Conservation (phyloP, 139 green algal genomes). For the Haematococcus lacustris region DNA sequence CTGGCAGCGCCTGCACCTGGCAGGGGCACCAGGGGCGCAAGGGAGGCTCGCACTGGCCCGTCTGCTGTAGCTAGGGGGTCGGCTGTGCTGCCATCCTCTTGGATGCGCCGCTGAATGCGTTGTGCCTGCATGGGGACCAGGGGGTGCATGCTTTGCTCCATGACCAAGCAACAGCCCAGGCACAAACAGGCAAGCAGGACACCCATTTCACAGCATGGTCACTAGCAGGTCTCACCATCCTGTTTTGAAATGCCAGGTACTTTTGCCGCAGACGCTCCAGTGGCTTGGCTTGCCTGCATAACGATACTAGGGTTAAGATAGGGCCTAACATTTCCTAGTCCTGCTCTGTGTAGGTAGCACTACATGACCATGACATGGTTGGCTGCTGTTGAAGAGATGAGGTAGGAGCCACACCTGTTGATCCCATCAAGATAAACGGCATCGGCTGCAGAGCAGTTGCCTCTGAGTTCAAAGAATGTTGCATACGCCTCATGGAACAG, state of each 20-base stretch:
- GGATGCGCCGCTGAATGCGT: conserved; percentile 57
- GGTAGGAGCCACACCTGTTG: conserved; percentile 25
- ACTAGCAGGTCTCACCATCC: conserved; percentile 85
- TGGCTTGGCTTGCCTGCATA: conserved; percentile 47
- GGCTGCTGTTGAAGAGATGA: too few relatives aligned
- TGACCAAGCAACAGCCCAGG: too few relatives aligned
- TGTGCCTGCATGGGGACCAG: conserved; percentile 45
- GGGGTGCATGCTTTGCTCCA: too few relatives aligned
- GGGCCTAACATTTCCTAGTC: too few relatives aligned
- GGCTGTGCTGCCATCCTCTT: conserved; percentile 28
- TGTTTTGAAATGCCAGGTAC: conserved; percentile 68
- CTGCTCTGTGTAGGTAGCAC: too few relatives aligned
- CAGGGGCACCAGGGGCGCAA: conserved; percentile 13
- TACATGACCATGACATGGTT: too few relatives aligned
- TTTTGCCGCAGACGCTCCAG: conserved; percentile 67
- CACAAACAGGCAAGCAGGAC: too few relatives aligned
- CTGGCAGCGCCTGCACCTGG: too few relatives aligned
- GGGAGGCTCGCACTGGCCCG: conserved; percentile 18
- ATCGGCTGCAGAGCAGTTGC: conserved; percentile 61
- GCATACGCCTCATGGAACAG: conserved; percentile 87
- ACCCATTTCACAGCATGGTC: too few relatives aligned
- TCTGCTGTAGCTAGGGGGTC: conserved; percentile 9
- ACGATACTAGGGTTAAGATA: too few relatives aligned
- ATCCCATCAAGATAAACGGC: conserved; percentile 70
- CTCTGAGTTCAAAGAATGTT: conserved; percentile 70